Evolutionary conservation across 495 filamentous ascomycete genomes (phyloP), one percentile per base, ranked within the genome.

Genomic region (Penicillium canariense): DNA sequence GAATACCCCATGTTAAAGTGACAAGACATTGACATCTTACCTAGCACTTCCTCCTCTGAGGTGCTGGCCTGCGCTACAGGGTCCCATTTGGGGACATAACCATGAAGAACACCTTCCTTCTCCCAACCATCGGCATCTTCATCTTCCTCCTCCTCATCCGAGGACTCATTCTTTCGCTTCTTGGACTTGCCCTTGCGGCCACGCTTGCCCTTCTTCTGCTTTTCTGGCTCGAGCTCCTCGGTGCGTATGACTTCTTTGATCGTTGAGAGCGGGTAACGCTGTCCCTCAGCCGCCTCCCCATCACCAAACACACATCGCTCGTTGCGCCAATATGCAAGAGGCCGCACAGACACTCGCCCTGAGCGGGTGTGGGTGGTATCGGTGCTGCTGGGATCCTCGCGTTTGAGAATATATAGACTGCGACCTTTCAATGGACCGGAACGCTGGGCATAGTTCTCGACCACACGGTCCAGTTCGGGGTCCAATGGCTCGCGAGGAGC

Each of bases 241-340:
- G 84, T 82, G 9, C 92, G 83, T 26, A 91, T 79, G 34, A 97
- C 77, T 56, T 87, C 88, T 56, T 88, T 84, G 47, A 94, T 84
- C 5, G 75, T 81, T 0, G 83, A 82, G 35, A 91, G 62, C 12
- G 84, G 73, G 53, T 84, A 83, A 44, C 79, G 63, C 55, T 71
- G 72, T 43, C 77, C 76, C 39, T 79, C 76, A 11, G 68, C 72
- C 15, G 75, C 74, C 48, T 76, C 76, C 27, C 79, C 80, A 54
- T 86, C 78, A 10, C 81, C 83, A 66, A 85, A 91, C 2, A 90
- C 79, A 49, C 87, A 79, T 22, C 81, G 81, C 63, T 97, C 94
- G 50, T 90, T 89, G 48, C 83, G 84, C 94, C 94, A 97, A 66
- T 77, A 93, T 32, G 86, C 83, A n/a, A 97, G 68, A 6, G 94